Base-by-base conservation (phyloP, 2,329 filamentous ascomycete species). In the Alternaria longipes region DNA sequence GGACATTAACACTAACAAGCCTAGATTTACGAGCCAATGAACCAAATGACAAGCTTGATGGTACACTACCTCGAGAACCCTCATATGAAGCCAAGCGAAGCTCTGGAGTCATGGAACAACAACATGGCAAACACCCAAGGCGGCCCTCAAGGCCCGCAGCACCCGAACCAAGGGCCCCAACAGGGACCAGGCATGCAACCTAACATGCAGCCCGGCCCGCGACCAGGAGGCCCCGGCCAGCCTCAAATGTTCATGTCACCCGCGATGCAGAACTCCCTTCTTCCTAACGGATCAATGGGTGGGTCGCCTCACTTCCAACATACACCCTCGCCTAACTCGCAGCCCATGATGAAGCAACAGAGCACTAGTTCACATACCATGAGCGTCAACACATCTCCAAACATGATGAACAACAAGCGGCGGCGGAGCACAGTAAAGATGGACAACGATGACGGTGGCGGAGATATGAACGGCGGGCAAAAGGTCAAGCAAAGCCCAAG, bases 21-120 rank as follows among this genome's bases (percentile, higher is more conserved):
- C 41, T 71, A 90, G 87, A 84, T 89, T 62, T 86, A 85, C 60
- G 89, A 90, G 76, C 89, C 87, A 30, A 85, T 90, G 74, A 87
- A 86, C 55, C 82, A 85, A 66, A 90, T 90, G 88, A 84, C 84
- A 59, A 82, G 84, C 60, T 76, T 90, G 34, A 88, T 89, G 79
- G 81, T 82, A 51, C 86, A 84, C 66, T 85, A 85, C 24, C 82
- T 86, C 58, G 80, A 84, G 50, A 81, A 87, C 65, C 80, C 81
- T 5, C 80, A 83, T 20, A 72, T 88, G 56, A 82, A 82, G 28
- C 85, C 87, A 3, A 79, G 81, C 20, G 81, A 87, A 66, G 85
- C 87, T n/a, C 78, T 89, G 56, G 79, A 83, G 44, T 80, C 81
- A 38, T 82, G 87, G 54, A 84, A 85, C 54, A 79, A 75, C 42